Base-by-base conservation (phyloP, 768 basidiomycete species). In the Russula sp. region DNA sequence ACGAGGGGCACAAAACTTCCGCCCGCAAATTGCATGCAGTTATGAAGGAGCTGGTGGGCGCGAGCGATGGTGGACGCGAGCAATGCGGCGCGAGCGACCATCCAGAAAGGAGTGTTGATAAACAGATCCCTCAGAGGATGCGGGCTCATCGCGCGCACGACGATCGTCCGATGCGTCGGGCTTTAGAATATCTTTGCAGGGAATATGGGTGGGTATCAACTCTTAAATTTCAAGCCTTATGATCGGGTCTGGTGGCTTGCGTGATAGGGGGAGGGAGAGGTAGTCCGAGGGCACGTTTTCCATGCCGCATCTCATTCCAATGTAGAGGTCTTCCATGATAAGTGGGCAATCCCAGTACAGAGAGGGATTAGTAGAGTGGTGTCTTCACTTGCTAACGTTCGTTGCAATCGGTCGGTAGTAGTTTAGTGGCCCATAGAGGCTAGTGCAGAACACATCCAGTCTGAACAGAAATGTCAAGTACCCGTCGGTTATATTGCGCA, bases 21-120 rank as follows among this genome's bases (percentile, higher is more conserved):
- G 5, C 50, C 32, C 16, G n/a, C 50, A 18, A 62, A 41, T 46
- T 52, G 61, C 61, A 62, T 62, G 61, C 46, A 39, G 32, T 36
- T 32, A 22, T 47, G 38, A 32, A 8, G 3, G 56, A 42, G n/a
- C 55, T 16, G 18, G 25, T 29, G 25, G 25, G 25, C 3, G 25
- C 25, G 25, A 29, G 25, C 25, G n/a, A 47, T 29, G 43, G 11
- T 29, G 25, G 25, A n/a, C 18, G 42, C 35, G n/a, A 20, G 48
- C 13, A 25, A 32, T n/a, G 53, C 46, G 18, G 47, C 39, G 18
- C 29, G 41, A 10, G 32, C 38, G 55, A 39, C 22, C 2, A 29
- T n/a, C n/a, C 35, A 41, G 9, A 43, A 25, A 25, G 36, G 35
- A 42, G 22, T 3, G 41, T 5, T 20, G 47, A 7, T 32, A 54